Evolutionary conservation across 179 eudicot genomes (phyloP), one percentile per base, ranked within the genome.

Genomic region (Sideroxylon spinosum): DNA sequence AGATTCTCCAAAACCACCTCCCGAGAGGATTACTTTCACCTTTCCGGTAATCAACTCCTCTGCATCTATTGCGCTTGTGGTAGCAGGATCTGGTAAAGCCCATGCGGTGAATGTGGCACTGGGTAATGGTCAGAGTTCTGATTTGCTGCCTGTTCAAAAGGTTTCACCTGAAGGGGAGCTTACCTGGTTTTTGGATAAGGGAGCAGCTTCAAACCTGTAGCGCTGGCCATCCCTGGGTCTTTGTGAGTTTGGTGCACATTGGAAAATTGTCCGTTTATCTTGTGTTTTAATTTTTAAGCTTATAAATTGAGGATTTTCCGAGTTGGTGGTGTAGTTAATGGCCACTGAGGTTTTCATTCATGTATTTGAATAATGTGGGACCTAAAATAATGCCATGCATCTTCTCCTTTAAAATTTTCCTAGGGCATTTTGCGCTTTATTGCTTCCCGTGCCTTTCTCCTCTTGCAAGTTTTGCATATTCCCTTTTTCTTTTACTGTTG

Each of bases 1-100:
- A 74, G 96, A 91, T 84, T 91, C 97, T 0, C 97, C 97, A 9
- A 93, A 91, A 77, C 92, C 94, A 22, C 96, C 96, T 14, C 93
- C 93, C 0, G 87, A 86, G 81, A 86, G 97, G 78, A 93, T 93
- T 74, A 93, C 97, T 14, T 86, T 91, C 76, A 93, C 97, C n/a
- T 87, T 91, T 65, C 97, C 94, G 0, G 92, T 93, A 23, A 91
- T 93, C 74, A 93, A 93, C 82, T 88, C 96, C 46, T 86, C 96
- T 9, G 87, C 92, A 44, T 79, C 86, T 80, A 86, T 89, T 6
- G 92, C 92, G 0, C 87, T 93, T 29, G 97, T 90, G 71, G 84
- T 89, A 6, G 81, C 84, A 0, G 97, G 92, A 26, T 70, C 85
- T 74, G 91, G 88, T 53, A 84, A 89, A 80, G 94, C 94, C 0